These are phyloP conservation scores for Periconia sp. DNA, from an alignment of 2,329 filamentous ascomycete genomes.

Conservation along the genomic window DNA sequence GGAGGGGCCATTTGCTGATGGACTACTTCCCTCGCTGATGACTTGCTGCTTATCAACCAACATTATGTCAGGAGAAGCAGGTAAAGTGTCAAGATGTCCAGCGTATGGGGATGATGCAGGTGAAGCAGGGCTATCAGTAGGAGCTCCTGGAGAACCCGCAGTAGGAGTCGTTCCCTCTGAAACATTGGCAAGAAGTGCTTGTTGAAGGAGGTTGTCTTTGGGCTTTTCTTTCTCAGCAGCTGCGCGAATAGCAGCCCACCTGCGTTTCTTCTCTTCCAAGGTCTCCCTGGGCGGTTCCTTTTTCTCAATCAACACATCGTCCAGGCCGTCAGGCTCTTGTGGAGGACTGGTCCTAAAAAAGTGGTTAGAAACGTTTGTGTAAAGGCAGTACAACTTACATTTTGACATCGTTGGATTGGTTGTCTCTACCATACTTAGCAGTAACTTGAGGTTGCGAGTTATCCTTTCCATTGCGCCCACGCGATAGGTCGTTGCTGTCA, in stretches of 20 bases:
- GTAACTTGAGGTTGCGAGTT: not conserved
- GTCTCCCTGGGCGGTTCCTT: constrained; percentile 31
- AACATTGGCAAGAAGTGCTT: constrained; percentile 68
- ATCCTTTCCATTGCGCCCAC: constrained; percentile 6
- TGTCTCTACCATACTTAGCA: not conserved
- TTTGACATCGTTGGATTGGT: constrained; percentile 13
- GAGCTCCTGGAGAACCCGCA: constrained; percentile 43
- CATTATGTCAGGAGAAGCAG: constrained; percentile 45
- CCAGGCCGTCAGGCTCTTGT: constrained; percentile 20
- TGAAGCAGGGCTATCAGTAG: constrained; percentile 36
- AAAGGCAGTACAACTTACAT: constrained; percentile 15
- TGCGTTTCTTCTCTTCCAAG: constrained; percentile 35
- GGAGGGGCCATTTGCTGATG: constrained; percentile 69
- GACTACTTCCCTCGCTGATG: constrained; percentile 36
- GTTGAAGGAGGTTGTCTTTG: constrained; percentile 65
- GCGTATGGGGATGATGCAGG: constrained; percentile 41
- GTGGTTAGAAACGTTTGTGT: constrained; percentile 4
- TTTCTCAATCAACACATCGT: constrained; percentile 21
- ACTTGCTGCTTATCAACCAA: constrained; percentile 45
- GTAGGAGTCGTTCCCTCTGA: constrained; percentile 58
- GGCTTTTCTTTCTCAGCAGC: constrained; percentile 52
- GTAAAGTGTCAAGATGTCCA: constrained; percentile 39
- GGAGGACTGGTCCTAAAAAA: constrained; percentile 16
- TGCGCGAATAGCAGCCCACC: constrained; percentile 35
- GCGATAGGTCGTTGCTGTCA: constrained; percentile 11